Evolutionary conservation across 2,329 filamentous ascomycete genomes (phyloP).

Genomic region (Blastomyces emzantsi): DNA sequence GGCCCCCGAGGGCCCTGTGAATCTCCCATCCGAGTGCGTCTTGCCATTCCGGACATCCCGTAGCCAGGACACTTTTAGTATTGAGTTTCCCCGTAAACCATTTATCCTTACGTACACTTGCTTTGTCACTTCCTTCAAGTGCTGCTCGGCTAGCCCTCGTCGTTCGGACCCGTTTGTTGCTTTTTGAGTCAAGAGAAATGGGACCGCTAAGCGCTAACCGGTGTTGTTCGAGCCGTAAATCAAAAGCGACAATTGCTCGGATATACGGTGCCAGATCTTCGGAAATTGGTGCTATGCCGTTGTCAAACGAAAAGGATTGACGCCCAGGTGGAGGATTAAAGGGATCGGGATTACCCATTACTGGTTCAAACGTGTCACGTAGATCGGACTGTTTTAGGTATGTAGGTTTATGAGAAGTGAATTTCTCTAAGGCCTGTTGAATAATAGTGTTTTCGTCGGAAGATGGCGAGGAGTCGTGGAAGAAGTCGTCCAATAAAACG

Average conservation of each 20-base stretch:
- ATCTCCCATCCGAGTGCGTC: slow-evolving; percentile 24
- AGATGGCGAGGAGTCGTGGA: slow-evolving; percentile 10
- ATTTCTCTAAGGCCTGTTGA: slow-evolving; percentile 25
- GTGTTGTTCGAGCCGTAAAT: slow-evolving; percentile 60
- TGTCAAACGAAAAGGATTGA: slow-evolving; percentile 63
- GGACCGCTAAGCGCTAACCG: slow-evolving; percentile 55
- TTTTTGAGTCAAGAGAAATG: slow-evolving; percentile 48
- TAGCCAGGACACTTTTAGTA: slow-evolving; percentile 54
- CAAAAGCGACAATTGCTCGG: slow-evolving; percentile 72
- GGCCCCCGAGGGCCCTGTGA: neutral
- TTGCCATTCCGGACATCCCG: slow-evolving; percentile 43
- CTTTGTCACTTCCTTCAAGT: slow-evolving; percentile 62
- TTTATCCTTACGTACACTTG: slow-evolving; percentile 56
- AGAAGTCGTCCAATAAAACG: slow-evolving; percentile 24
- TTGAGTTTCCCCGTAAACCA: slow-evolving; percentile 61
- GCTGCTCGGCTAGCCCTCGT: slow-evolving; percentile 69
- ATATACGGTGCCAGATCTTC: slow-evolving; percentile 83
- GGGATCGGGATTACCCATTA: slow-evolving; percentile 36
- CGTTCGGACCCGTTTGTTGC: slow-evolving; percentile 54
- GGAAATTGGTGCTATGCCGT: slow-evolving; percentile 55
- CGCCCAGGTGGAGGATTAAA: slow-evolving; percentile 28
- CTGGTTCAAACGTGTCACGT: slow-evolving; percentile 43
- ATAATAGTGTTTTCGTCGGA: slow-evolving; percentile 22
- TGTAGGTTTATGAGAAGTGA: slow-evolving; percentile 15
- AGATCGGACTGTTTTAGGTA: slow-evolving; percentile 34